These are phyloP conservation scores for Helianthus tuberosus DNA, from an alignment of 129 eudicot genomes.

Conservation along the genomic window DNA sequence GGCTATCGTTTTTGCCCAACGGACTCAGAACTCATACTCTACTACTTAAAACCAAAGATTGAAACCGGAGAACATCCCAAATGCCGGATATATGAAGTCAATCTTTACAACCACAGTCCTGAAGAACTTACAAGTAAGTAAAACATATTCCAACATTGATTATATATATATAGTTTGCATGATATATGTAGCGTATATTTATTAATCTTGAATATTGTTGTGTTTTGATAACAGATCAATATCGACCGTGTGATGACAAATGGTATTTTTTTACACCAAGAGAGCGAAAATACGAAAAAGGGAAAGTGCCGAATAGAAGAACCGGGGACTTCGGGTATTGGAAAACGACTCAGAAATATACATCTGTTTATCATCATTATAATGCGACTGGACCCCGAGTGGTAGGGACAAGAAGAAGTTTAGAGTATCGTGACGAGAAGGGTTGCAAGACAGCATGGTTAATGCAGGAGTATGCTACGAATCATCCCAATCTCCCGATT, in stretches of 20 bases:
- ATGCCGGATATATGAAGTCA: constrained; percentile 21
- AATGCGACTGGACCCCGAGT: background rate
- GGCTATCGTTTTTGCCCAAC: constrained; percentile 29
- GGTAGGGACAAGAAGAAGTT: background rate
- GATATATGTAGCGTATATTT: too few relatives aligned
- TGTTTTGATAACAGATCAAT: background rate
- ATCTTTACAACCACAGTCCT: constrained; percentile 19
- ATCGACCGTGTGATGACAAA: background rate
- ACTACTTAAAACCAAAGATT: constrained; percentile 19
- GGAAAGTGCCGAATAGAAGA: background rate
- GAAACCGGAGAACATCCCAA: background rate
- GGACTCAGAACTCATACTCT: constrained; percentile 4
- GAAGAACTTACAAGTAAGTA: background rate
- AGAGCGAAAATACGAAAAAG: background rate
- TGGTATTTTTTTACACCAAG: constrained; percentile 7
- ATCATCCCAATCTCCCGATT: background rate
- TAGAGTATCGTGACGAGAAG: background rate
- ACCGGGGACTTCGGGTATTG: background rate
- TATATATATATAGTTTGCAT: too few relatives aligned
- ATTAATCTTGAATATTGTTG: background rate
- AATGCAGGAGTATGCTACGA: constrained; percentile 1
- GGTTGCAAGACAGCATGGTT: background rate
- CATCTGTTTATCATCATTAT: background rate
- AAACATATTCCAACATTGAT: too few relatives aligned
- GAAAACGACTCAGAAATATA: background rate